Conservation (phyloP, 164 flowering plant genomes). For the Brasenia schreberi region DNA sequence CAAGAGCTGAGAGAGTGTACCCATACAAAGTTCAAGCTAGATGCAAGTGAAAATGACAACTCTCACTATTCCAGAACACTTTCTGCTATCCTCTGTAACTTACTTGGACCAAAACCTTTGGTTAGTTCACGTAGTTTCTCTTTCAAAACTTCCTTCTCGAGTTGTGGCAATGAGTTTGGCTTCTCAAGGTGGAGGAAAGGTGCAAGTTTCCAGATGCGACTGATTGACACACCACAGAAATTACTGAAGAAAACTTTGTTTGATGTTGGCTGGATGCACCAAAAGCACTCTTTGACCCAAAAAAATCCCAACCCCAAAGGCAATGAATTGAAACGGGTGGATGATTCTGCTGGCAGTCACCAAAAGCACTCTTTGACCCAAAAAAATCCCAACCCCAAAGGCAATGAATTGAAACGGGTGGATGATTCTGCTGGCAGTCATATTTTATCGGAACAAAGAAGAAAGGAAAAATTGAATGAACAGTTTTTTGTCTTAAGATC, state of each 20-base stretch:
- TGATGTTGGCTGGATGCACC: constrained; percentile 33
- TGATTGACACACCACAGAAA: constrained; percentile 23
- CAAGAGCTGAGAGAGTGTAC: constrained; percentile 32
- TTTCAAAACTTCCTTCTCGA: constrained; percentile 13
- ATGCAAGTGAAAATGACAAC: constrained; percentile 32
- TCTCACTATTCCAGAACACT: constrained; percentile 51
- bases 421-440: constrained; percentile 27
- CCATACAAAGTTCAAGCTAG: constrained; percentile 23
- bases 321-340: constrained; percentile 20
- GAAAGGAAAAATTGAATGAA: constrained; percentile 37
- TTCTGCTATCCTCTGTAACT: constrained; percentile 31
- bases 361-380: constrained; percentile 15
- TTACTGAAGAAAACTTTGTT: constrained; percentile 51
- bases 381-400: constrained; percentile 14
- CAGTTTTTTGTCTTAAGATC: constrained; percentile 49
- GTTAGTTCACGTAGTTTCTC: neutral
- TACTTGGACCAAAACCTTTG: constrained; percentile 2
- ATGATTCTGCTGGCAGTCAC: constrained; percentile 22
- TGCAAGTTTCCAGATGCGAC: constrained; percentile 7
- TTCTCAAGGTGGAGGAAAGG: constrained; percentile 52
- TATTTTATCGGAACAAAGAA: constrained; percentile 21
- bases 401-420: constrained; percentile 18
- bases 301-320: constrained; percentile 15
- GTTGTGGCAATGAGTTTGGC: constrained; percentile 26
- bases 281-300: constrained; percentile 14